phyloP scores from a whole-genome alignment of 2,329 filamentous ascomycete species.

The Trichoderma koningiopsis region DNA sequence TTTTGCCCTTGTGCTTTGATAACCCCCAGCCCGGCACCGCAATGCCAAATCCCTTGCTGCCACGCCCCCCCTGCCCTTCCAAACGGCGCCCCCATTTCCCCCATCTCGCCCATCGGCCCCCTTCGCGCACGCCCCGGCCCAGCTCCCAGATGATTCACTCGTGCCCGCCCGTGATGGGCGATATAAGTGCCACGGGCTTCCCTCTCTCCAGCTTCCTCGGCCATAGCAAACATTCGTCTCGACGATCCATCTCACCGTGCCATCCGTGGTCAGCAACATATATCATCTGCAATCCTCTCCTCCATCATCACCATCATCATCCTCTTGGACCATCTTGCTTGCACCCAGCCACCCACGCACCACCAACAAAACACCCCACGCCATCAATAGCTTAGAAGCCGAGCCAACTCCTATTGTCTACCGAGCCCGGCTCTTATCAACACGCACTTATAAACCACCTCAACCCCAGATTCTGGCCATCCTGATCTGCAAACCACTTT shows the following conservation, averaged over 20 bases:
- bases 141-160: constrained; percentile 27
- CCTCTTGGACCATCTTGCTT: background rate
- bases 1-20: constrained; percentile 6
- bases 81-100: constrained; percentile 7
- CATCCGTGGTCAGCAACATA: background rate
- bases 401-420: constrained; percentile 9
- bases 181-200: constrained; percentile 29
- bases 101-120: constrained; percentile 22
- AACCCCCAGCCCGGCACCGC: constrained; percentile 21
- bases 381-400: constrained; percentile 6
- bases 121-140: constrained; percentile 15
- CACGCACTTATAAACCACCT: background rate
- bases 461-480: constrained; percentile 18
- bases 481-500: background rate
- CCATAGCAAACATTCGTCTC: constrained; percentile 17
- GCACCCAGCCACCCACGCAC: background rate
- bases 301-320: background rate
- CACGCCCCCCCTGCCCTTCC: constrained; percentile 14
- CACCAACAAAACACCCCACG: constrained; percentile 8
- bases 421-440: background rate
- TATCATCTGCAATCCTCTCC: background rate
- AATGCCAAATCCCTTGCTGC: constrained; percentile 13
- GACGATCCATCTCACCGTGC: background rate
- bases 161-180: constrained; percentile 30
- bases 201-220: constrained; percentile 20